Percentiles rank a stretch among this genome's conserved stretches.
phyloP scores from a whole-genome alignment of 1,139 yeast species.

The Williopsis jadinii region DNA sequence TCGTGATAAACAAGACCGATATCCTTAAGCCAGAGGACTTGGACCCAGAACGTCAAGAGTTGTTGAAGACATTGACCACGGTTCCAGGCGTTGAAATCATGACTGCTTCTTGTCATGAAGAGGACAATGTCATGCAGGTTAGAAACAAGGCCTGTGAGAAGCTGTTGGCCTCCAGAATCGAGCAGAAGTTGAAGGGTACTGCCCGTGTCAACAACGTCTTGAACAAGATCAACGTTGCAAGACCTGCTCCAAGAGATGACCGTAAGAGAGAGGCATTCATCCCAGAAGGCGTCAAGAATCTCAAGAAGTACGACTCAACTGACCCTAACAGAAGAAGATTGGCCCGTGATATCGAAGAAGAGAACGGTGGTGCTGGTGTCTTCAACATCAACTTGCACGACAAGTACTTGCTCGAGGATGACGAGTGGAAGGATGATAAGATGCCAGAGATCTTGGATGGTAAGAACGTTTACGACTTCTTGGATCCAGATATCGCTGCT shows the following conservation, averaged over 20 bases:
- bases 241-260: slow-evolving; percentile 86
- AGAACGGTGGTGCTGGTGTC: slow-evolving; percentile 99
- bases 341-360: slow-evolving; percentile 85
- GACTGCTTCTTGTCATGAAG: slow-evolving; percentile 90
- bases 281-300: slow-evolving; percentile 61
- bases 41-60: slow-evolving; percentile 64
- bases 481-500: slow-evolving; percentile 91
- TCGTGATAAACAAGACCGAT: slow-evolving; percentile 93
- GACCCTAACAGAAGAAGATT: slow-evolving; percentile 81
- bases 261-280: slow-evolving; percentile 69
- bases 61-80: slow-evolving; percentile 54
- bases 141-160: slow-evolving; percentile 97
- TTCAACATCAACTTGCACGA: slow-evolving; percentile 90
- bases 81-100: slow-evolving; percentile 84
- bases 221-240: slow-evolving; percentile 92
- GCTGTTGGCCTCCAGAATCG: slow-evolving; percentile 89
- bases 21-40: slow-evolving; percentile 81
- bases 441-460: slow-evolving; percentile 98
- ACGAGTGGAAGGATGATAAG: slow-evolving; percentile 94
- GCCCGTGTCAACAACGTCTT: slow-evolving; percentile 84
- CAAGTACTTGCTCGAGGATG: slow-evolving; percentile 85
- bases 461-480: slow-evolving; percentile 92
- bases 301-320: slow-evolving; percentile 63
- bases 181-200: slow-evolving; percentile 91
- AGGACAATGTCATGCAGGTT: slow-evolving; percentile 92